phyloP scores from a whole-genome alignment of 1,139 yeast genomes.

The Yamadazyma buinensis region DNA sequence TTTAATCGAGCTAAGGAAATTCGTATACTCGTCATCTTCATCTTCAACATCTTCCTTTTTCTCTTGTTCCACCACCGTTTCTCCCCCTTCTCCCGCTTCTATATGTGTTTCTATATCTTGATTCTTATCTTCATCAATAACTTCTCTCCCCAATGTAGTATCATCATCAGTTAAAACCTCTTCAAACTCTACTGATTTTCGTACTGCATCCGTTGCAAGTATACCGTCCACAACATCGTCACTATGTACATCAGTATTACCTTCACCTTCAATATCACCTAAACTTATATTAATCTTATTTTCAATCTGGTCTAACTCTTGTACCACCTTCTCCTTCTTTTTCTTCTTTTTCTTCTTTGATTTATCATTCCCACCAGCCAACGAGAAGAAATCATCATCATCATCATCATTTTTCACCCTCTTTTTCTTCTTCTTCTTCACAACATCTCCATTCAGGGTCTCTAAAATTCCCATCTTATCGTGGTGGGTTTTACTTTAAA shows the following conservation, averaged over 20 bases:
- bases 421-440: conserved; percentile 5
- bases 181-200: background rate
- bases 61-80: background rate
- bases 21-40: conserved; percentile 5
- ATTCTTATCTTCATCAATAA: background rate
- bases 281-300: too few relatives aligned
- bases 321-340: conserved; percentile 3
- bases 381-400: conserved; percentile 34
- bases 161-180: background rate
- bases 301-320: too few relatives aligned
- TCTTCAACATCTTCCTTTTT: conserved; percentile 2
- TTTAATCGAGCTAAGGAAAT: conserved; percentile 3
- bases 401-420: conserved; percentile 21
- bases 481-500: too few relatives aligned
- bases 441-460: too few relatives aligned
- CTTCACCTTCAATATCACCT: too few relatives aligned
- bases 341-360: conserved; percentile 8
- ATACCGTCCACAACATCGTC: background rate
- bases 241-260: background rate
- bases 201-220: background rate
- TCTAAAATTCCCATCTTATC: too few relatives aligned
- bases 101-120: background rate
- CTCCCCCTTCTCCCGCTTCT: background rate
- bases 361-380: conserved; percentile 12
- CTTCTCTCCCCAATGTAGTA: background rate